Evolutionary conservation across 1,284 basidiomycete species (phyloP), one percentile per base, ranked within the genome.

Genomic region (Irpex lacteus): DNA sequence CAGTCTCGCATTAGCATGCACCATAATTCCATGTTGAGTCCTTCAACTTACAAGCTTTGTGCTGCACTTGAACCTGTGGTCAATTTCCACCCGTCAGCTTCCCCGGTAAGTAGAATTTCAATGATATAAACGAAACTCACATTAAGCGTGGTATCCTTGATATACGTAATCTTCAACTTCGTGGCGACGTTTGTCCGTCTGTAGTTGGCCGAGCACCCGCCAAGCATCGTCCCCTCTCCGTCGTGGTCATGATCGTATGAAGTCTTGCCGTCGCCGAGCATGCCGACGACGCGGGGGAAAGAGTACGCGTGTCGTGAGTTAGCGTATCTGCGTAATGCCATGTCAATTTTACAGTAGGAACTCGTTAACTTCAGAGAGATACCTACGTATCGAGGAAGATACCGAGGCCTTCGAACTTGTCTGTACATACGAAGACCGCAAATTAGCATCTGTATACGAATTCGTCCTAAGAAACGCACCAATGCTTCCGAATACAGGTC

Each of bases 401-500:
- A 6, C 92, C 98, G 18, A 99, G 80, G 0, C 97, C 97, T 50
- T 89, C 88, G 73, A 98, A 99, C 64, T 92, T 85, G 77, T 98
- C 96, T 90, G 71, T 40, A 63, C 3, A 56, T 15, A 11, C 9
- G 8, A 6, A 40, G 52, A 32, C 53, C 13, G 8, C 19, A 36
- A 13, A 21, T 21, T n/a, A 44, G 7, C 34, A 32, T 11, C 19
- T 56, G 44, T 3, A 65, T 32, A 32, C 32, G 32, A 32, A 32
- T 32, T 32, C n/a, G n/a, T n/a, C 32, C 32, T 32, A 32, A 32
- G 32, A 32, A 32, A 32, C 73, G 40, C 40, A 73, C 94, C 91
- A 76, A 86, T 82, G 75, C 82, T 95, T 4, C 97, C 98, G 73
- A 98, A 99, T 1, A 98, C 92, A 3, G 97, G 95, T 0, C 97